A percentile compares a stretch with the other conserved stretches of the same genome.
Conservation (phyloP, 441 rosid species). For the Gossypium gossypioides region DNA sequence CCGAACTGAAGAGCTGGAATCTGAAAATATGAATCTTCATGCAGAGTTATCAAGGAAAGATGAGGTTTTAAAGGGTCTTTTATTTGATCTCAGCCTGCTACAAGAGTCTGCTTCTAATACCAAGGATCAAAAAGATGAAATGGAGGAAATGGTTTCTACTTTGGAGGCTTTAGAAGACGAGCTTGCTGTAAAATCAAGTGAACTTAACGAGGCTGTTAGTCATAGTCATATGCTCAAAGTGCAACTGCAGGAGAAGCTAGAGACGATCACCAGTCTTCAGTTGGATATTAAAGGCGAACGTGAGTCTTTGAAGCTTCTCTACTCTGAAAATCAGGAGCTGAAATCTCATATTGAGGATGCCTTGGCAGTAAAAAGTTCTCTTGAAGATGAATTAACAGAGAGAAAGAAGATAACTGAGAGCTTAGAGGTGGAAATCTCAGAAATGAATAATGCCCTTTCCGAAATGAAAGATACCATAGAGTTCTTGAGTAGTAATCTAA, state of each 20-base stretch:
- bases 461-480: conserved; percentile 57
- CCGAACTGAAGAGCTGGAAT: conserved; percentile 39
- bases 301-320: conserved; percentile 25
- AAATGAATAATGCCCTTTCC: conserved; percentile 51
- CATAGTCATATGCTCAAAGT: conserved; percentile 47
- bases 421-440: conserved; percentile 67
- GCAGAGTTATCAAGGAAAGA: conserved; percentile 76
- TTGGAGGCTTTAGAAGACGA: conserved; percentile 68
- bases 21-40: conserved; percentile 48
- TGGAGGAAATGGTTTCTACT: conserved; percentile 53
- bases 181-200: conserved; percentile 47
- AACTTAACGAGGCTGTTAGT: conserved; percentile 53
- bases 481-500: conserved; percentile 38
- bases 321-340: conserved; percentile 47
- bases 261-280: conserved; percentile 43
- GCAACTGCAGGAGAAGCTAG: conserved; percentile 62
- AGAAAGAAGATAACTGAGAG: conserved; percentile 44
- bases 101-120: conserved; percentile 86
- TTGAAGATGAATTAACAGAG: conserved; percentile 54
- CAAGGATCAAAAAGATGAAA: conserved; percentile 75
- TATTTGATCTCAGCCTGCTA: conserved; percentile 79
- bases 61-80: conserved; percentile 66
- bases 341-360: conserved; percentile 35
- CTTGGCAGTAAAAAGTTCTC: conserved; percentile 39
- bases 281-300: conserved; percentile 31